A percentile compares a stretch with the other conserved stretches of the same genome.
phyloP scores from a whole-genome alignment of 768 basidiomycete genomes.

The Hericium alpestre region DNA sequence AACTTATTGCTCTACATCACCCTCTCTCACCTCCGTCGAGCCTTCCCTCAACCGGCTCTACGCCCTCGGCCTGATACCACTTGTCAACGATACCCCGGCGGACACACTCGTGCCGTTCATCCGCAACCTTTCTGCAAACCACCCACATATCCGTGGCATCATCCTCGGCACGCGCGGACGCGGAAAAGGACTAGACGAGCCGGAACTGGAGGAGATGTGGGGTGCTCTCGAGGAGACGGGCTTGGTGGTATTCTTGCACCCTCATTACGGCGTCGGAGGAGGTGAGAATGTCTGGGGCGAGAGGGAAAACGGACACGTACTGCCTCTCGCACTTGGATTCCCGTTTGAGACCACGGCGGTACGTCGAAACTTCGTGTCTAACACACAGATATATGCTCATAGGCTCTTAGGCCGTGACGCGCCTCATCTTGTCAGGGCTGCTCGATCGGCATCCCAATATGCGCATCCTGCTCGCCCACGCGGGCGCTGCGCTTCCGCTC shows the following conservation, averaged over 20 bases:
- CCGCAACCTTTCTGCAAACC: constrained; percentile 47
- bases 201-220: constrained; percentile 71
- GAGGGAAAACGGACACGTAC: constrained; percentile 75
- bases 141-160: constrained; percentile 58
- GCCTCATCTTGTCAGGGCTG: constrained; percentile 71
- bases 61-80: constrained; percentile 76
- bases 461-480: constrained; percentile 75
- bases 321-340: constrained; percentile 80
- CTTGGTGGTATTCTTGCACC: constrained; percentile 76
- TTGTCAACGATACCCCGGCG: constrained; percentile 55
- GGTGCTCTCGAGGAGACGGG: constrained; percentile 57
- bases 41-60: constrained; percentile 53
- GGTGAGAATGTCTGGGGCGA: constrained; percentile 62
- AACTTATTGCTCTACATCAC: constrained; percentile 62
- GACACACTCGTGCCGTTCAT: constrained; percentile 52
- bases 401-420: constrained; percentile 46
- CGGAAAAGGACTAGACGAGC: constrained; percentile 75
- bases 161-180: constrained; percentile 77
- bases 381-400: not conserved
- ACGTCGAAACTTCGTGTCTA: constrained; percentile 21
- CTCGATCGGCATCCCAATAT: constrained; percentile 72
- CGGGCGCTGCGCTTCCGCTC: constrained; percentile 75
- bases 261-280: constrained; percentile 66
- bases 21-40: constrained; percentile 24
- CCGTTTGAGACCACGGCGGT: constrained; percentile 87